Evolutionary conservation across 2,329 filamentous ascomycete species (phyloP).

Genomic region (Aspergillus eucalypticola): DNA sequence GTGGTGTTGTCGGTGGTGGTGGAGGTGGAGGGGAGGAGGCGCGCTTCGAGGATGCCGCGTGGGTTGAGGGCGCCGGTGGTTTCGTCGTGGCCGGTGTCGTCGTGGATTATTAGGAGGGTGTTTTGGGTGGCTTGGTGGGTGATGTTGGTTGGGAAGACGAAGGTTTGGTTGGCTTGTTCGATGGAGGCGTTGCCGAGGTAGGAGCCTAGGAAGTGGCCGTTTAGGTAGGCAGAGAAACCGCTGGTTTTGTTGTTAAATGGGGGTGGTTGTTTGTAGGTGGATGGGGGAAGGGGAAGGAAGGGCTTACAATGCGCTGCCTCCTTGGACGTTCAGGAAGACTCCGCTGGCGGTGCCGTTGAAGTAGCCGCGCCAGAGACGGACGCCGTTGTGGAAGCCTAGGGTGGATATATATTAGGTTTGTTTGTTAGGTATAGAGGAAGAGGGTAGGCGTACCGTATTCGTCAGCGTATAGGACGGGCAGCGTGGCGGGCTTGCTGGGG

Average conservation of each 20-base stretch:
- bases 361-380: slow-evolving; percentile 49
- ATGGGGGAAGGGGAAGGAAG: neutral
- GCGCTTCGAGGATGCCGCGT: slow-evolving; percentile 48
- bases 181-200: slow-evolving; percentile 47
- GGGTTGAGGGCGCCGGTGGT: slow-evolving; percentile 33
- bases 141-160: slow-evolving; percentile 54
- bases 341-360: slow-evolving; percentile 41
- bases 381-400: slow-evolving; percentile 45
- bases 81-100: slow-evolving; percentile 47
- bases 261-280: neutral
- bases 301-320: slow-evolving; percentile 52
- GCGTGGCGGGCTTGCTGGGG: slow-evolving; percentile 44
- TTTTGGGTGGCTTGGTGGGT: slow-evolving; percentile 53
- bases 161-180: slow-evolving; percentile 33
- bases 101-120: slow-evolving; percentile 62
- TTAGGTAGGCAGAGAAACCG: slow-evolving; percentile 60
- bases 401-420: neutral
- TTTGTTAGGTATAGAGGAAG: neutral
- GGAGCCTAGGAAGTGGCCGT: slow-evolving; percentile 58
- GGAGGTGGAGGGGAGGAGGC: slow-evolving; percentile 35
- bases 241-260: slow-evolving; percentile 25
- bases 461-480: slow-evolving; percentile 50
- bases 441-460: slow-evolving; percentile 39
- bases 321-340: slow-evolving; percentile 53
- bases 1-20: slow-evolving; percentile 39